phyloP scores from a whole-genome alignment of 805 yeast genomes.

The Candida yuanshanica region DNA sequence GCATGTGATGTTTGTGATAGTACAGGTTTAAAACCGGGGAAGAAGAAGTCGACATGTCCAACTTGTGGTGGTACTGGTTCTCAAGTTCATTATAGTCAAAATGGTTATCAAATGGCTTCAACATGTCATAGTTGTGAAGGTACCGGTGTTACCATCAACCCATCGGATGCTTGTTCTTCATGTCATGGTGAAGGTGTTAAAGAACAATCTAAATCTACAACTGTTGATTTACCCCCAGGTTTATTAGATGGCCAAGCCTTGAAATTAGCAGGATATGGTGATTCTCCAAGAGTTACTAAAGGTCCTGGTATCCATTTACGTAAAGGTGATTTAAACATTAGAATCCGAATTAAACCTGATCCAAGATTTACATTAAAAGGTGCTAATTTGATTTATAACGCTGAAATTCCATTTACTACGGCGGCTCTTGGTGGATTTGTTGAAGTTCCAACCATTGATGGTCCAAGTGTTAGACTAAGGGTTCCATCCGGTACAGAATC shows the following conservation, averaged over 20 bases:
- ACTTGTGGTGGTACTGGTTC: constrained; percentile 94
- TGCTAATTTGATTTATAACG: constrained; percentile 57
- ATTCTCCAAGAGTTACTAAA: constrained; percentile 72
- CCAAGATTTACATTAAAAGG: constrained; percentile 61
- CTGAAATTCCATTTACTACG: constrained; percentile 84
- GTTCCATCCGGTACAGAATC: constrained; percentile 81
- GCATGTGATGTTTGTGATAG: constrained; percentile 80
- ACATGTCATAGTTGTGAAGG: constrained; percentile 89
- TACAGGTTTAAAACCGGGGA: constrained; percentile 75
- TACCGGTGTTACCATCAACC: constrained; percentile 70
- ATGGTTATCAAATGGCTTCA: constrained; percentile 95
- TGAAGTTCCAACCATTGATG: constrained; percentile 87
- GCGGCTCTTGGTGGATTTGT: constrained; percentile 94
- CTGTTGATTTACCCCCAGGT: constrained; percentile 84
- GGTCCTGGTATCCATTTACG: constrained; percentile 62
- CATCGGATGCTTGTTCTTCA: constrained; percentile 61
- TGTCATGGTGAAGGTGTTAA: constrained; percentile 92
- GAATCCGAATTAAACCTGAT: constrained; percentile 76
- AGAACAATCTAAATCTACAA: constrained; percentile 60
- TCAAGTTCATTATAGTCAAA: constrained; percentile 74
- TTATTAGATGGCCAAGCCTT: constrained; percentile 80
- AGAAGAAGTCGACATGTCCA: constrained; percentile 70
- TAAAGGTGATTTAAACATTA: constrained; percentile 84
- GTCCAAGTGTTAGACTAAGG: constrained; percentile 66
- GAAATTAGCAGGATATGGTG: constrained; percentile 85